Percentiles rank a stretch among this genome's conserved stretches.
Evolutionary conservation across 2,329 filamentous ascomycete species (phyloP).

Genomic region (Fusarium sp.): DNA sequence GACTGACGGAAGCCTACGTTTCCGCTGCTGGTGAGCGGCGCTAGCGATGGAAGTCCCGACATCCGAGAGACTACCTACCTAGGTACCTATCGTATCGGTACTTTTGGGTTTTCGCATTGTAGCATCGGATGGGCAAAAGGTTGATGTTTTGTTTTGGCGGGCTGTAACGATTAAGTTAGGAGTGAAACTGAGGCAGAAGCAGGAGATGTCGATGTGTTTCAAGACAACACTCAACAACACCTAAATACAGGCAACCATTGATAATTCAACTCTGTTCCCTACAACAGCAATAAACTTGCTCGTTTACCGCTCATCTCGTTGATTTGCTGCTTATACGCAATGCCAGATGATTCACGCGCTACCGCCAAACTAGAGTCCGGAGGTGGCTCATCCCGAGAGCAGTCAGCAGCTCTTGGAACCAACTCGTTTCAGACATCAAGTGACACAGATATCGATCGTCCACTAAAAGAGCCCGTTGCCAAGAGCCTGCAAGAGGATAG

Average conservation of each 20-base stretch:
- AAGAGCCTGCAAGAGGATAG: constrained; percentile 11
- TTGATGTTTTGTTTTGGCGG: neutral
- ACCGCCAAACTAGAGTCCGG: constrained; percentile 43
- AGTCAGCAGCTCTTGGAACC: constrained; percentile 23
- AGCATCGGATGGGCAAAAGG: no score
- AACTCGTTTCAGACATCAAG: constrained; percentile 45
- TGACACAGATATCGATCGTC: constrained; percentile 14
- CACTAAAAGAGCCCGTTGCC: constrained; percentile 4
- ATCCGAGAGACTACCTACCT: constrained; percentile 44
- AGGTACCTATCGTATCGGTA: neutral
- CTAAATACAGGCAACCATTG: no score
- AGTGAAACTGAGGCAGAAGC: no score
- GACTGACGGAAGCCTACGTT: constrained; percentile 35
- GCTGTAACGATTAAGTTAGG: no score
- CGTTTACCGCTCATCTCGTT: no score
- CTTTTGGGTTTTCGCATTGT: no score
- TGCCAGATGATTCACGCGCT: constrained; percentile 21
- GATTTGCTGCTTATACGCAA: neutral
- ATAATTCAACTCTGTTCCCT: no score
- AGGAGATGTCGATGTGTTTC: no score
- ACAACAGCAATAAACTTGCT: no score
- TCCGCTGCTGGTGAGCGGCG: constrained; percentile 38
- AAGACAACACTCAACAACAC: no score
- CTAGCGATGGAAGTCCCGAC: constrained; percentile 42
- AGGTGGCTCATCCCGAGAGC: constrained; percentile 49